phyloP scores from a whole-genome alignment of 768 basidiomycete genomes.

The Rhizopogon rudus region DNA sequence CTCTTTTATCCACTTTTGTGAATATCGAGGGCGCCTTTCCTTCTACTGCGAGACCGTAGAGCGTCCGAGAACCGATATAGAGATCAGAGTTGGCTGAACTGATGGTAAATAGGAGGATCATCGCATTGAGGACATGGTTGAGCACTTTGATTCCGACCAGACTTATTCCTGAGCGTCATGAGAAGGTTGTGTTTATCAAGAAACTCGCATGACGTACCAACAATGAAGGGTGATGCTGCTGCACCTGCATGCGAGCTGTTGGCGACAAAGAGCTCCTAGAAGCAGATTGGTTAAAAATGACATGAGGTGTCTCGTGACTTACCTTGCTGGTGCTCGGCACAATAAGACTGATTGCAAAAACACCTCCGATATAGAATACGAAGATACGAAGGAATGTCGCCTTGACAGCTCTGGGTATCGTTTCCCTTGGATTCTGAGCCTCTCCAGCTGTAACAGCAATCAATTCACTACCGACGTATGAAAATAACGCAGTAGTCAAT shows the following conservation, averaged over 20 bases:
- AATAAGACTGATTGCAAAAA: constrained; percentile 68
- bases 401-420: constrained; percentile 67
- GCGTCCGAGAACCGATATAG: constrained; percentile 49
- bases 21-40: constrained; percentile 45
- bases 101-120: constrained; percentile 60
- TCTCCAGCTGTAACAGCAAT: constrained; percentile 60
- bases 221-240: constrained; percentile 63
- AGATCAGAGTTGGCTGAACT: constrained; percentile 62
- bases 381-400: constrained; percentile 57
- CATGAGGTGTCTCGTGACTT: constrained; percentile 27
- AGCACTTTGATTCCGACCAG: constrained; percentile 53
- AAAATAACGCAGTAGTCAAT: constrained; percentile 68
- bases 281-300: neutral
- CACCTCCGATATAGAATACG: constrained; percentile 64
- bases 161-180: constrained; percentile 24
- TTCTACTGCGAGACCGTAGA: constrained; percentile 48
- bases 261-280: constrained; percentile 31
- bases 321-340: constrained; percentile 57
- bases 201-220: constrained; percentile 36
- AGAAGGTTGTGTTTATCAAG: neutral
- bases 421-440: constrained; percentile 69
- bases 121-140: constrained; percentile 61
- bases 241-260: constrained; percentile 38
- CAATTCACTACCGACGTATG: constrained; percentile 71
- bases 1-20: constrained; percentile 40